Conservation (phyloP, 805 yeast species). For the Kodamaea leandrae region DNA sequence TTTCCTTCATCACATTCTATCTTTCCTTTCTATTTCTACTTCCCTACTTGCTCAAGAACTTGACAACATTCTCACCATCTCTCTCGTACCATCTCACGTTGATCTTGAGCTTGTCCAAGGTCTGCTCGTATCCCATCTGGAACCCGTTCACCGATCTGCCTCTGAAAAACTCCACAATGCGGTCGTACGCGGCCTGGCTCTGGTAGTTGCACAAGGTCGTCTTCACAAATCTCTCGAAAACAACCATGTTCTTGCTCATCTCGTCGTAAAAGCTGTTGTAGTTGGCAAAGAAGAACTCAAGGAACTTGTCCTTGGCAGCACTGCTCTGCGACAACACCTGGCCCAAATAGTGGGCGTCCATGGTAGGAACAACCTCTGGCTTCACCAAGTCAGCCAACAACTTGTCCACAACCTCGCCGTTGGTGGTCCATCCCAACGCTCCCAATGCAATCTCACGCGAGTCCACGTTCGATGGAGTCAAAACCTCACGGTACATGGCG, state of each 20-base stretch:
- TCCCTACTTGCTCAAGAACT: no score
- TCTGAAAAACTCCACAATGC: conserved; percentile 43
- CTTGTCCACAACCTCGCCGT: conserved; percentile 33
- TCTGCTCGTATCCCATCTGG: conserved; percentile 56
- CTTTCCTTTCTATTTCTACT: no score
- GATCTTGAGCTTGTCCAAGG: conserved; percentile 52
- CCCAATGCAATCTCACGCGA: conserved; percentile 54
- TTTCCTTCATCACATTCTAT: no score
- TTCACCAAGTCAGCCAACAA: conserved; percentile 43
- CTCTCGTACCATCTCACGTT: conserved; percentile 49
- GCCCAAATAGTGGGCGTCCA: conserved; percentile 58
- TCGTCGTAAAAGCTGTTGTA: conserved; percentile 43
- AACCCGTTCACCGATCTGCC: conserved; percentile 51
- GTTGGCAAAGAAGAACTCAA: conserved; percentile 50
- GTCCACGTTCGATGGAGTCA: conserved; percentile 53
- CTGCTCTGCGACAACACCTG: conserved; percentile 47
- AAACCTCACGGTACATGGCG: conserved; percentile 45
- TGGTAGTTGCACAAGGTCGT: conserved; percentile 39
- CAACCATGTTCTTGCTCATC: conserved; percentile 50
- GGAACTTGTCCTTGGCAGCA: conserved; percentile 40
- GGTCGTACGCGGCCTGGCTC: conserved; percentile 31
- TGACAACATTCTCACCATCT: conserved; percentile 1
- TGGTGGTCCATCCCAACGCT: conserved; percentile 51
- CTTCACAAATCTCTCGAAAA: conserved; percentile 47
- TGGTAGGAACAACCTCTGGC: conserved; percentile 46